phyloP scores from a whole-genome alignment of 2,329 filamentous ascomycete genomes.

The Ceratocystis eucalypticola region DNA sequence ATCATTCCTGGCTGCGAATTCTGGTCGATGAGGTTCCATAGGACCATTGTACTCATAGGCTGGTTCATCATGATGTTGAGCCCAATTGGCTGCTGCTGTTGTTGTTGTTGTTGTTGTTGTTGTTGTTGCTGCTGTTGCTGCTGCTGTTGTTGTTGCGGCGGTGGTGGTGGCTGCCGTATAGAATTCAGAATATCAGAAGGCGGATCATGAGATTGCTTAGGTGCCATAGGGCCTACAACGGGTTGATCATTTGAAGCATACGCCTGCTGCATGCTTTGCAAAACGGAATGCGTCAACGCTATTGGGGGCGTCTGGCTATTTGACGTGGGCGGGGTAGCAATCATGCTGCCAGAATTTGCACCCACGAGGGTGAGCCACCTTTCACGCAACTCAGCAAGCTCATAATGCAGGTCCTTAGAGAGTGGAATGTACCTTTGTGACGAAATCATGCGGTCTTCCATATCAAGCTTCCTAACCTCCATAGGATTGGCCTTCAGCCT shows the following conservation, averaged over 20 bases:
- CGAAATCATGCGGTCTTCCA: constrained; percentile 33
- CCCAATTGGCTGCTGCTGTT: constrained; percentile 3
- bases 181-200: background rate
- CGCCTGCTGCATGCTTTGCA: background rate
- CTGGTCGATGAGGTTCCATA: constrained; percentile 18
- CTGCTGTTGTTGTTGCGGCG: background rate
- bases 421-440: constrained; percentile 36
- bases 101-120: background rate
- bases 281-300: background rate
- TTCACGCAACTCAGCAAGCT: constrained; percentile 34
- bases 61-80: constrained; percentile 18
- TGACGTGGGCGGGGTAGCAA: background rate
- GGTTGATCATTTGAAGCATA: background rate
- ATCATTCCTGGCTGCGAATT: constrained; percentile 1
- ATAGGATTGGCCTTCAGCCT: constrained; percentile 36
- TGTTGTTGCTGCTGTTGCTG: background rate
- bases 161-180: background rate
- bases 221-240: background rate
- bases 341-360: constrained; percentile 15
- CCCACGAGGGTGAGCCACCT: constrained; percentile 40
- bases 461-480: constrained; percentile 37
- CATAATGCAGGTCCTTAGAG: constrained; percentile 32
- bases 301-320: background rate
- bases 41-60: constrained; percentile 12
- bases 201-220: background rate